Conservation (phyloP, 305 asterid genomes). For the Striga hermonthica region DNA sequence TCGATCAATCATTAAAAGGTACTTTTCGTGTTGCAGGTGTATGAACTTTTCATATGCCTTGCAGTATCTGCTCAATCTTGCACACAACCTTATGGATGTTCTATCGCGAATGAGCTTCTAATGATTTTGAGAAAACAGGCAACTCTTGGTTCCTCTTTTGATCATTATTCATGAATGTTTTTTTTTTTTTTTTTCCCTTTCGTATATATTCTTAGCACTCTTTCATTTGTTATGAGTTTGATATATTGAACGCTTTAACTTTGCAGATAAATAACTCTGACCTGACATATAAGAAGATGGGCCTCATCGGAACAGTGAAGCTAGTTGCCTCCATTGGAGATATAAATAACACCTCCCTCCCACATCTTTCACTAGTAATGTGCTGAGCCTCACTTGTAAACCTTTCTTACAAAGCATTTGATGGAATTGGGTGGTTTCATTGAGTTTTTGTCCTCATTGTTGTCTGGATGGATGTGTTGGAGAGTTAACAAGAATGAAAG, state of each 20-base stretch:
- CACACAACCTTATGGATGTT: conserved; percentile 58
- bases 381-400: conserved; percentile 22
- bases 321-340: conserved; percentile 70
- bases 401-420: conserved; percentile 22
- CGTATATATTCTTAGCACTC: conserved; percentile 21
- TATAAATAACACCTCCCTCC: conserved; percentile 43
- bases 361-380: conserved; percentile 57
- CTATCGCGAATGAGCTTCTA: conserved; percentile 75
- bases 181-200: conserved; percentile 1
- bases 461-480: conserved; percentile 10
- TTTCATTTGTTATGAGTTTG: conserved; percentile 6
- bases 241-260: neutral
- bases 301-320: conserved; percentile 80
- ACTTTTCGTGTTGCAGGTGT: conserved; percentile 54
- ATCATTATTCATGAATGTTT: conserved; percentile 3
- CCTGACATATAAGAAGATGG: conserved; percentile 78
- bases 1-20: conserved; percentile 24
- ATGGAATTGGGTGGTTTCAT: conserved; percentile 19
- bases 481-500: conserved; percentile 1
- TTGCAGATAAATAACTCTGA: conserved; percentile 74
- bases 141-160: conserved; percentile 25
- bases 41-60: conserved; percentile 69
- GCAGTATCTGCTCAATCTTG: conserved; percentile 61
- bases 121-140: conserved; percentile 87
- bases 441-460: conserved; percentile 22